A percentile compares a stretch with the other conserved stretches of the same genome.
Conservation (phyloP, 169 alveolate species). For the Eimeria sp. region DNA sequence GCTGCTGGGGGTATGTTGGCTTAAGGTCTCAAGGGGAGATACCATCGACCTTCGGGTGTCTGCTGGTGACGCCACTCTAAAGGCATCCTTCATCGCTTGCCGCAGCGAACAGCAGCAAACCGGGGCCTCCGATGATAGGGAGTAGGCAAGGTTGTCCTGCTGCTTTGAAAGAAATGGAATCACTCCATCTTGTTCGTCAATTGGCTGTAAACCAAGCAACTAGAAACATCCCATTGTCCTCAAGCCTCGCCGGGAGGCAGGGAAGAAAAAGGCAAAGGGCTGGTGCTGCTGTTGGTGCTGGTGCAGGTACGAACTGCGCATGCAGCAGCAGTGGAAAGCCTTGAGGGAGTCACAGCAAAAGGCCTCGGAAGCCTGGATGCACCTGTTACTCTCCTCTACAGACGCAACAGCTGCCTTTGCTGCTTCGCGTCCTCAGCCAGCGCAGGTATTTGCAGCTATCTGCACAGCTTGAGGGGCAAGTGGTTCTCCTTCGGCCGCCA, state of each 20-base stretch:
- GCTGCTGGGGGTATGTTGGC: background rate
- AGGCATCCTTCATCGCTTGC: background rate
- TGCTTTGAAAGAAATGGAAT: too few relatives aligned
- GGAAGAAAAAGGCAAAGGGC: background rate
- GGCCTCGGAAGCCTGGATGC: constrained; percentile 57
- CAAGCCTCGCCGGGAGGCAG: background rate
- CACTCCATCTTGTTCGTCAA: too few relatives aligned
- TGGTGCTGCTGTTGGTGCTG: constrained; percentile 36
- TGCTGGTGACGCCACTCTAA: background rate
- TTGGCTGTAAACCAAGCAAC: too few relatives aligned
- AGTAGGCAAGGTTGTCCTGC: background rate
- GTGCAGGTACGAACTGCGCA: constrained; percentile 13
- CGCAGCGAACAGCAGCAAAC: background rate
- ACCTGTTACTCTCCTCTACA: background rate
- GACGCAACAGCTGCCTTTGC: background rate
- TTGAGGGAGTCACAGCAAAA: background rate
- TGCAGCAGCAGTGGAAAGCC: constrained; percentile 27
- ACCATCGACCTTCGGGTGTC: background rate
- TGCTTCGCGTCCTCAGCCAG: constrained; percentile 36
- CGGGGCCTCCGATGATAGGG: background rate
- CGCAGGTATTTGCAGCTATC: constrained; percentile 43
- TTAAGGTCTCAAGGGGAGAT: constrained; percentile 3
- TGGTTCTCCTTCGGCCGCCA: too few relatives aligned
- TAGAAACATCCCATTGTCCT: too few relatives aligned
- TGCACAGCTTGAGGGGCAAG: background rate